Evolutionary conservation across 306 rosid genomes (phyloP).

Genomic region (Cucumis cinereus): DNA sequence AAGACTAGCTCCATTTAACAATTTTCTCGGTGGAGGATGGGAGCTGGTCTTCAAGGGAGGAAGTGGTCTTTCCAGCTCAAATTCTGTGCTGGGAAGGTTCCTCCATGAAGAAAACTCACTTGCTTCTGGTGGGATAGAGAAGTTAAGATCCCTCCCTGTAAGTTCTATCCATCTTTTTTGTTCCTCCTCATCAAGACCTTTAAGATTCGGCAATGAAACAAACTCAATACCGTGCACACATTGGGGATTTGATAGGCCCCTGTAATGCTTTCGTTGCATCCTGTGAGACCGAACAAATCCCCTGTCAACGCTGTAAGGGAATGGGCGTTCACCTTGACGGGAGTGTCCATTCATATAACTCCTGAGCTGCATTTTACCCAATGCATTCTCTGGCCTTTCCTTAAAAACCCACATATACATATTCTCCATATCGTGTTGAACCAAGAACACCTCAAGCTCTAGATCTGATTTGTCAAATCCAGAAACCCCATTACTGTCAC

Average conservation of each 20-base stretch:
- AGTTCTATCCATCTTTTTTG: slow-evolving; percentile 31
- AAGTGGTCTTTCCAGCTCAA: slow-evolving; percentile 24
- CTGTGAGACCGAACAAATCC: slow-evolving; percentile 25
- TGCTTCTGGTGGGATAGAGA: slow-evolving; percentile 23
- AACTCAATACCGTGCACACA: slow-evolving; percentile 28
- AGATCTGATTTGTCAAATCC: slow-evolving; percentile 30
- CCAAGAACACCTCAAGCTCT: slow-evolving; percentile 26
- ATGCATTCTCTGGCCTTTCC: slow-evolving; percentile 32
- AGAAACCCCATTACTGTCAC: slow-evolving; percentile 20
- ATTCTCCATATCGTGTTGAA: slow-evolving; percentile 37
- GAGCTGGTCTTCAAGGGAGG: slow-evolving; percentile 14
- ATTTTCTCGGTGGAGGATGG: slow-evolving; percentile 15
- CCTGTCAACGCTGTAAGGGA: slow-evolving; percentile 26
- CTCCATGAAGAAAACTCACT: slow-evolving; percentile 24
- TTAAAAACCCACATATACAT: slow-evolving; percentile 38
- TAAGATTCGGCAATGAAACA: slow-evolving; percentile 20
- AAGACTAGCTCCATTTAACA: slow-evolving; percentile 24
- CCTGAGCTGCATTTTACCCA: slow-evolving; percentile 35
- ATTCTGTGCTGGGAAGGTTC: slow-evolving; percentile 26
- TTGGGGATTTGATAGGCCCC: slow-evolving; percentile 32
- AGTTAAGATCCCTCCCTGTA: slow-evolving; percentile 28
- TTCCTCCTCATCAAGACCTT: slow-evolving; percentile 25
- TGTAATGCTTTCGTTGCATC: slow-evolving; percentile 33
- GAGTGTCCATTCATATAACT: slow-evolving; percentile 34
- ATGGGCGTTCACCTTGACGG: slow-evolving; percentile 28